Evolutionary conservation across 2,329 filamentous ascomycete species (phyloP).

Genomic region (Aspergillaceae sp.): DNA sequence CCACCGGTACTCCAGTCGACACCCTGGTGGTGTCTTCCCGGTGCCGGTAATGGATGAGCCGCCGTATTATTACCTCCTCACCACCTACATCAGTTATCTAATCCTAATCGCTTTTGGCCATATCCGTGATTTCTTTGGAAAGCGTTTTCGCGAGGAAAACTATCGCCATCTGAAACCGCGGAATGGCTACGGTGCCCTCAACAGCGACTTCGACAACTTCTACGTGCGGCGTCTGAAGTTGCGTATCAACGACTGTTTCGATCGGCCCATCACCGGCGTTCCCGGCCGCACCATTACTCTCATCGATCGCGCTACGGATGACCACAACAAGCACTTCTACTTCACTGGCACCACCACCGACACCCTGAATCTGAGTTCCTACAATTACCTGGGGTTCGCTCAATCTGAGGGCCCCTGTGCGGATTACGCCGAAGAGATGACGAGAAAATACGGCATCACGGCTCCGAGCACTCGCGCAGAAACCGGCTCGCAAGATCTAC

Average conservation of each 20-base stretch:
- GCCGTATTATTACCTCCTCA: slow-evolving; percentile 92
- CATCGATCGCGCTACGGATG: slow-evolving; percentile 79
- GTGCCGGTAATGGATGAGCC: slow-evolving; percentile 89
- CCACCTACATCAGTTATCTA: slow-evolving; percentile 96
- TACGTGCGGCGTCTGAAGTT: slow-evolving; percentile 89
- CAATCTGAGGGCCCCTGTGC: slow-evolving; percentile 96
- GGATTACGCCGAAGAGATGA: slow-evolving; percentile 77
- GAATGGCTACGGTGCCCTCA: slow-evolving; percentile 89
- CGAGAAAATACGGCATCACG: slow-evolving; percentile 78
- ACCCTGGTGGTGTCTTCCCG: slow-evolving; percentile 69
- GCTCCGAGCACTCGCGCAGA: slow-evolving; percentile 75
- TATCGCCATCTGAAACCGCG: slow-evolving; percentile 75
- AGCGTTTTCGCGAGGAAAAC: slow-evolving; percentile 79
- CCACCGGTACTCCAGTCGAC: slow-evolving; percentile 83
- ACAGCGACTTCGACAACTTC: slow-evolving; percentile 98
- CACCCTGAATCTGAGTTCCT: slow-evolving; percentile 97
- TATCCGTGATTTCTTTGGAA: slow-evolving; percentile 94
- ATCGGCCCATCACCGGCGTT: slow-evolving; percentile 83
- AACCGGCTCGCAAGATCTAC: slow-evolving; percentile 76
- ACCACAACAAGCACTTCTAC: slow-evolving; percentile 85
- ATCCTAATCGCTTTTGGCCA: slow-evolving; percentile 93
- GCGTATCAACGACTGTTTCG: slow-evolving; percentile 94
- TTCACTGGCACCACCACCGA: slow-evolving; percentile 86
- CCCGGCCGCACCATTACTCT: slow-evolving; percentile 90
- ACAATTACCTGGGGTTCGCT: slow-evolving; percentile 98